Conservation (phyloP, 1,284 basidiomycete species). For the Rhodotorula sp. region DNA sequence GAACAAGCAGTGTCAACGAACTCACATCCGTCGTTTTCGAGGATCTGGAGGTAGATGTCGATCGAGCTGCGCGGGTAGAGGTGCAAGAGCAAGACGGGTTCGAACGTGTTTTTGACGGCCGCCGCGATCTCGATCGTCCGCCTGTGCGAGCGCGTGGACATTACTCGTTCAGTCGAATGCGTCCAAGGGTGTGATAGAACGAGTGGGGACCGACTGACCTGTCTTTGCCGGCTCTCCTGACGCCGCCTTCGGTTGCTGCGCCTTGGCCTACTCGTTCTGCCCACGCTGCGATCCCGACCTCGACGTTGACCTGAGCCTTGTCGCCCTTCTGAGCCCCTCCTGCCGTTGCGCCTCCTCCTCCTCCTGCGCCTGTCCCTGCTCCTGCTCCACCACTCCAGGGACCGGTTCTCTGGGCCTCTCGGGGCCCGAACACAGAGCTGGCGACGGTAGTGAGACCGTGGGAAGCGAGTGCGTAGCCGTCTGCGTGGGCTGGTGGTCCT, state of each 20-base stretch:
- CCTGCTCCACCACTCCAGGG: constrained; percentile 7
- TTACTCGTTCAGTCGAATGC: neutral
- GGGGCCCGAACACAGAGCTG: constrained; percentile 84
- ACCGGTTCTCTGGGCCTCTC: constrained; percentile 63
- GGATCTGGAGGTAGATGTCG: constrained; percentile 86
- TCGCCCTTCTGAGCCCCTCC: constrained; percentile 56
- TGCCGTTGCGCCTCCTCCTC: constrained; percentile 61
- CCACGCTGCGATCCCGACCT: constrained; percentile 79
- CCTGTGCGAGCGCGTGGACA: constrained; percentile 53
- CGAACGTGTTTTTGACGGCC: constrained; percentile 87
- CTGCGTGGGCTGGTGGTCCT: constrained; percentile 31
- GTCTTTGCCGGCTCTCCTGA: constrained; percentile 63
- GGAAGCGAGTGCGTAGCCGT: constrained; percentile 77
- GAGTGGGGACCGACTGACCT: constrained; percentile 62
- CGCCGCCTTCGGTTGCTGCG: constrained; percentile 70
- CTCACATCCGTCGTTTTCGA: constrained; percentile 81
- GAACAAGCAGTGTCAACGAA: constrained; percentile 10
- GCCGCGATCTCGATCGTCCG: constrained; percentile 83
- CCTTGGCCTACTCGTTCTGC: constrained; percentile 43
- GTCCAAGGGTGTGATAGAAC: neutral
- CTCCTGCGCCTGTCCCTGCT: constrained; percentile 42
- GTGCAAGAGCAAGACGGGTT: constrained; percentile 84
- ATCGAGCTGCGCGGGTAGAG: constrained; percentile 93
- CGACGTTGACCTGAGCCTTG: constrained; percentile 73
- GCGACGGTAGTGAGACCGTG: constrained; percentile 88